Evolutionary conservation across 2,329 filamentous ascomycete genomes (phyloP).

Genomic region (Alternaria conjuncta): DNA sequence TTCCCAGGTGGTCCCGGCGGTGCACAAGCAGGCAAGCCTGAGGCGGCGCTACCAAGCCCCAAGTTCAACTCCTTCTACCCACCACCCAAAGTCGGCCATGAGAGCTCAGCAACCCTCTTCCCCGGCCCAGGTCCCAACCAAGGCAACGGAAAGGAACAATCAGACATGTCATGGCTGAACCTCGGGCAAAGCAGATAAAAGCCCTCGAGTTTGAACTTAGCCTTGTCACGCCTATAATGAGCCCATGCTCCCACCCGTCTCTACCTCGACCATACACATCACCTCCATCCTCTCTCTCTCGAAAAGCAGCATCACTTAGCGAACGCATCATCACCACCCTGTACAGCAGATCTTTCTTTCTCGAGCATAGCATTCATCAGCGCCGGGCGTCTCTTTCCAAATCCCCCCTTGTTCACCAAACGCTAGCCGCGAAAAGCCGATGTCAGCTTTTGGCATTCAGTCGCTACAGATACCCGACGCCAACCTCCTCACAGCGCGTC

Average conservation of each 20-base stretch:
- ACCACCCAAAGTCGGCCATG: slow-evolving; percentile 60
- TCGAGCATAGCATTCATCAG: slow-evolving; percentile 38
- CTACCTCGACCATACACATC: slow-evolving; percentile 10
- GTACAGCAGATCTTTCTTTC: slow-evolving; percentile 24
- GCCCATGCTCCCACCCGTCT: slow-evolving; percentile 10
- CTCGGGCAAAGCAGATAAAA: slow-evolving; percentile 58
- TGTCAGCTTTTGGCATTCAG: slow-evolving; percentile 32
- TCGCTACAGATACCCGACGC: slow-evolving; percentile 49
- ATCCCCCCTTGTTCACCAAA: slow-evolving; percentile 1
- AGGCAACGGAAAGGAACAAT: slow-evolving; percentile 38
- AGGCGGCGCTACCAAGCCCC: slow-evolving; percentile 47
- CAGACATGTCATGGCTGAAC: slow-evolving; percentile 83
- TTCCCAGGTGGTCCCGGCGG: slow-evolving; percentile 39
- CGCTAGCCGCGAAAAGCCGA: slow-evolving; percentile 17
- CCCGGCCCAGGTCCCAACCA: slow-evolving; percentile 20
- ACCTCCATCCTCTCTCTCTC: slow-evolving; percentile 13
- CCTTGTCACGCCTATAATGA: slow-evolving; percentile 9
- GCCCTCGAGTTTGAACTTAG: background rate
- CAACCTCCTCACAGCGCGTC: slow-evolving; percentile 12
- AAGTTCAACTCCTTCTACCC: slow-evolving; percentile 59
- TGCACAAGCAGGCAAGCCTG: slow-evolving; percentile 14
- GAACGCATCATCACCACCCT: slow-evolving; percentile 18
- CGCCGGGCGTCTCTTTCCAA: slow-evolving; percentile 29
- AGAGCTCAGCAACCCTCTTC: slow-evolving; percentile 57
- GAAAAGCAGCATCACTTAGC: slow-evolving; percentile 31